Evolutionary conservation across 805 yeast genomes (phyloP).

Genomic region (Teunomyces funiuensis): DNA sequence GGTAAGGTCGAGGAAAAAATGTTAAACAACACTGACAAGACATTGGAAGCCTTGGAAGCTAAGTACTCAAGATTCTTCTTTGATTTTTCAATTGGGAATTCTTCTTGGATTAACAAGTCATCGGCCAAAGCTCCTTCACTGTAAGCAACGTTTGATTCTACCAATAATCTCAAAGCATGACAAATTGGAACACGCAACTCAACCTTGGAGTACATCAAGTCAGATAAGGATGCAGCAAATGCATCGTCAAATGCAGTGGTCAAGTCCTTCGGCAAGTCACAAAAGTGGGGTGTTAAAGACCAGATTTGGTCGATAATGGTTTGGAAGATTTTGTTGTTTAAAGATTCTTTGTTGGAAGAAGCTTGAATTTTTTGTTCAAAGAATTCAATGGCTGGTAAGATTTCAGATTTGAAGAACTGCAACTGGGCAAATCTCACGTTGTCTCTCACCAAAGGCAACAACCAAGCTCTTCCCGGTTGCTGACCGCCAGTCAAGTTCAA

Average conservation of each 20-base stretch:
- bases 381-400: constrained; percentile 63
- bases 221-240: constrained; percentile 77
- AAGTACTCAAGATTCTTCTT: constrained; percentile 59
- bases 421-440: constrained; percentile 72
- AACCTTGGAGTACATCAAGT: constrained; percentile 69
- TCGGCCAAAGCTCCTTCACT: constrained; percentile 57
- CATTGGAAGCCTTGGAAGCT: constrained; percentile 64
- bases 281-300: constrained; percentile 86
- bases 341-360: constrained; percentile 51
- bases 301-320: constrained; percentile 90
- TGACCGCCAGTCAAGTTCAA: constrained; percentile 63
- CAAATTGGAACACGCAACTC: constrained; percentile 81
- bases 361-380: constrained; percentile 50
- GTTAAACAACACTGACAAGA: constrained; percentile 85
- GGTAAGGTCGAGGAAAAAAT: constrained; percentile 88
- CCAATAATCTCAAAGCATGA: constrained; percentile 73
- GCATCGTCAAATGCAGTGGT: constrained; percentile 61
- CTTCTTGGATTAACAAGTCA: constrained; percentile 58
- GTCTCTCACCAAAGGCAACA: constrained; percentile 87
- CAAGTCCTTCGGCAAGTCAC: constrained; percentile 82
- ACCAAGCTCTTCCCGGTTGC: constrained; percentile 90
- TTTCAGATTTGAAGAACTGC: constrained; percentile 56
- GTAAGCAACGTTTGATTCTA: constrained; percentile 70
- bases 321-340: constrained; percentile 73
- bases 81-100: constrained; percentile 59